Conservation (phyloP, 441 rosid species). For the Gossypium aridum region DNA sequence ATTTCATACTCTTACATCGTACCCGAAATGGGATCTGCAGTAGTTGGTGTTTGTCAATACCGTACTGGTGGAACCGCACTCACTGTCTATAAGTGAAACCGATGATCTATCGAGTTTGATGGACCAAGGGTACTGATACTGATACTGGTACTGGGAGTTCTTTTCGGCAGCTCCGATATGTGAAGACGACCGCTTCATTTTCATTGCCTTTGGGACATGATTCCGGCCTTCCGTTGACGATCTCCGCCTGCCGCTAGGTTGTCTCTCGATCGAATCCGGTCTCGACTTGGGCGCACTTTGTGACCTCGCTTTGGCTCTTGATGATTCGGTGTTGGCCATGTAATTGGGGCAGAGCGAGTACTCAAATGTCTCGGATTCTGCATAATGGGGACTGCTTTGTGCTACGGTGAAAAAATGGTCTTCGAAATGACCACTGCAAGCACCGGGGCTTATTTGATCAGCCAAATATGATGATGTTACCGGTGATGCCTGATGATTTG, state of each 20-base stretch:
- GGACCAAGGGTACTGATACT: slow-evolving; percentile 62
- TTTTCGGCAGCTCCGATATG: slow-evolving; percentile 51
- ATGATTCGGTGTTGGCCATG: slow-evolving; percentile 70
- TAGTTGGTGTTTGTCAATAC: slow-evolving; percentile 57
- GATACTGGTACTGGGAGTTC: background rate
- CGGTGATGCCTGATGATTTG: slow-evolving; percentile 39
- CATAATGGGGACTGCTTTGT: slow-evolving; percentile 46
- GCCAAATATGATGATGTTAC: slow-evolving; percentile 49
- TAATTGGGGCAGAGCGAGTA: slow-evolving; percentile 37
- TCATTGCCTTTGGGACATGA: slow-evolving; percentile 43
- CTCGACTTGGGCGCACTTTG: slow-evolving; percentile 64
- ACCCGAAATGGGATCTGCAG: slow-evolving; percentile 48
- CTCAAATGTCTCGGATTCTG: slow-evolving; percentile 25
- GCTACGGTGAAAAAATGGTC: slow-evolving; percentile 50
- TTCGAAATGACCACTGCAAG: slow-evolving; percentile 61
- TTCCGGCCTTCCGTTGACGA: slow-evolving; percentile 49
- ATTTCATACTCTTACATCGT: slow-evolving; percentile 43
- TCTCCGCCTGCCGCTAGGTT: slow-evolving; percentile 37
- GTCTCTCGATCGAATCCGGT: slow-evolving; percentile 51
- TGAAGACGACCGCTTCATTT: slow-evolving; percentile 86
- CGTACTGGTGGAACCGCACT: slow-evolving; percentile 78
- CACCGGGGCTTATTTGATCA: slow-evolving; percentile 58
- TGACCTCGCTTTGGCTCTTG: slow-evolving; percentile 58
- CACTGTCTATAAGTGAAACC: slow-evolving; percentile 61
- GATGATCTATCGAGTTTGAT: slow-evolving; percentile 72